Evolutionary conservation across 2,329 filamentous ascomycete species (phyloP).

Genomic region (Stagonosporopsis cucurbitacearum): DNA sequence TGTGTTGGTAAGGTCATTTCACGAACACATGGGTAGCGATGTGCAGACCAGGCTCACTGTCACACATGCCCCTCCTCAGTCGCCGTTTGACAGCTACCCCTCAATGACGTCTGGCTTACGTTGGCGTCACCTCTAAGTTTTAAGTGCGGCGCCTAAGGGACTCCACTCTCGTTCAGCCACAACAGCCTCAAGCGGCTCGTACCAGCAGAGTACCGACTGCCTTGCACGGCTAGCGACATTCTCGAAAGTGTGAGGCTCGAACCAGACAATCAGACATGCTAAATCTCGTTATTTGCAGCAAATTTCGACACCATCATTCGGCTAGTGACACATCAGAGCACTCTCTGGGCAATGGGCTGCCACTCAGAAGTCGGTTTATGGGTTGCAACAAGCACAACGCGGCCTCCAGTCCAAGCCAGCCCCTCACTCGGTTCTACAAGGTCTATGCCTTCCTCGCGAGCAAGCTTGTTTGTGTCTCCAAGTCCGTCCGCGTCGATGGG

Average conservation of each 20-base stretch:
- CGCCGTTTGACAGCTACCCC: conserved; percentile 1
- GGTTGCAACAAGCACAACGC: conserved; percentile 51
- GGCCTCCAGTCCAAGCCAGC: conserved; percentile 44
- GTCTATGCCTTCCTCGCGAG: conserved; percentile 32
- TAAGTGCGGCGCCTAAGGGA: neutral
- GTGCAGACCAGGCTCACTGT: neutral
- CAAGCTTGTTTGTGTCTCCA: conserved; percentile 28
- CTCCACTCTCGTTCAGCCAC: conserved; percentile 15
- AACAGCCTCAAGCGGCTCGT: conserved; percentile 10
- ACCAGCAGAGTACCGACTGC: neutral
- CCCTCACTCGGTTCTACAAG: conserved; percentile 24
- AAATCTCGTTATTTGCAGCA: neutral
- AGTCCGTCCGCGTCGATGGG: conserved; percentile 30
- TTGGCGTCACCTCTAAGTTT: neutral
- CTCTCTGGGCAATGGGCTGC: conserved; percentile 43
- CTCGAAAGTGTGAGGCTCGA: neutral
- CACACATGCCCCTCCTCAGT: neutral
- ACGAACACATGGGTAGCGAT: too few relatives aligned
- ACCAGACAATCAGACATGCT: neutral
- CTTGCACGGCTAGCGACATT: neutral
- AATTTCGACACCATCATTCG: too few relatives aligned
- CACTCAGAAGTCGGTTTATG: conserved; percentile 47
- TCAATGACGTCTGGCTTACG: conserved; percentile 15
- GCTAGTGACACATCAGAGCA: conserved; percentile 25
- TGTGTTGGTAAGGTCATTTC: too few relatives aligned